phyloP scores from a whole-genome alignment of 148 eudicot species.

The Vaccinium myrtillus region DNA sequence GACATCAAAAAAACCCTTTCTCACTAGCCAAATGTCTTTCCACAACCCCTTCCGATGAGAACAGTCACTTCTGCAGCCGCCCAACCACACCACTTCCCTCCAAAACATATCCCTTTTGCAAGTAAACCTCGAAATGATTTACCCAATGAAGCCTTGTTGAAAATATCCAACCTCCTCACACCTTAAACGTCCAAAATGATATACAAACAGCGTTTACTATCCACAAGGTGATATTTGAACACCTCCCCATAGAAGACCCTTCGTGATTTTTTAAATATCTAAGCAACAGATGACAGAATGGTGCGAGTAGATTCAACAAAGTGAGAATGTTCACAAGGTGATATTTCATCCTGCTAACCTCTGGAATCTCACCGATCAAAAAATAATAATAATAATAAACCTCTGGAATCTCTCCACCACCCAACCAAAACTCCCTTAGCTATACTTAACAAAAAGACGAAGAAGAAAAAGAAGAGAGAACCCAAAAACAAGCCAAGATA shows the following conservation, averaged over 20 bases:
- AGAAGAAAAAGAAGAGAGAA: neutral
- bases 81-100: neutral
- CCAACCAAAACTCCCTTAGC: neutral
- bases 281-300: neutral
- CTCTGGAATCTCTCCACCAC: neutral
- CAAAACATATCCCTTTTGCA: neutral
- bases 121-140: neutral
- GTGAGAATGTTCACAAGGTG: neutral
- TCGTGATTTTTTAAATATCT: neutral
- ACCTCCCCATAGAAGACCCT: neutral
- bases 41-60: neutral
- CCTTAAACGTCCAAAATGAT: neutral
- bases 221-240: neutral
- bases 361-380: neutral
- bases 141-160: neutral
- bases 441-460: neutral
- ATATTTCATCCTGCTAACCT: neutral
- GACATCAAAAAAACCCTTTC: neutral
- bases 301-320: neutral
- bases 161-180: neutral
- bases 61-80: neutral
- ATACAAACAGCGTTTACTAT: neutral
- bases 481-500: neutral
- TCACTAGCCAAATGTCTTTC: neutral
- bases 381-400: neutral